Evolutionary conservation across 495 filamentous ascomycete genomes (phyloP).

Genomic region (Penicillium ochrochloron): DNA sequence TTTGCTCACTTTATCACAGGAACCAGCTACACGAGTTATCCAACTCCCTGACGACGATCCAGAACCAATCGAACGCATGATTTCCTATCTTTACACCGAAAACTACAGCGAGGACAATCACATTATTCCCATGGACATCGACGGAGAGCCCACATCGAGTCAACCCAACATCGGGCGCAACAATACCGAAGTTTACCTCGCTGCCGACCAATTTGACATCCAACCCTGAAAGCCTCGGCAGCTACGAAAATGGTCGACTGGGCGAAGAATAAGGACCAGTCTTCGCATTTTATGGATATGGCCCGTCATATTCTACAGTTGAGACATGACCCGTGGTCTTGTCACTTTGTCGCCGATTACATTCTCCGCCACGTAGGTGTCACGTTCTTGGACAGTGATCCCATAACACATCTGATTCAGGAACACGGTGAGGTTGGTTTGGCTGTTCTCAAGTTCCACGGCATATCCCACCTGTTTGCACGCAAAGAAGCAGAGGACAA

Average conservation of each 20-base stretch:
- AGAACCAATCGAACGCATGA: background rate
- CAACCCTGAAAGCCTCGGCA: background rate
- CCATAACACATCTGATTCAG: background rate
- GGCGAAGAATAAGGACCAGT: background rate
- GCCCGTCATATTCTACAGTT: background rate
- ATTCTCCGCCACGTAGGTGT: background rate
- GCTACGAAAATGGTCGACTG: background rate
- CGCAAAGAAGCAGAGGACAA: background rate
- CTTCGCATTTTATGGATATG: background rate
- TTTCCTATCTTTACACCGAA: background rate
- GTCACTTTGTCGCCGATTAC: background rate
- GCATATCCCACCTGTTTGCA: background rate
- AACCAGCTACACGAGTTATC: background rate
- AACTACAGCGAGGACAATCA: background rate
- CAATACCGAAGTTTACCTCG: background rate
- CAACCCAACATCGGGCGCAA: background rate
- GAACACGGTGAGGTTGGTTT: background rate
- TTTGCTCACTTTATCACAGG: background rate
- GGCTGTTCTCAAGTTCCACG: background rate
- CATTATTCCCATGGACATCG: background rate
- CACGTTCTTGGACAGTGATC: no score
- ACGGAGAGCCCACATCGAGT: background rate
- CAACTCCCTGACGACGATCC: background rate
- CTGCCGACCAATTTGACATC: background rate
- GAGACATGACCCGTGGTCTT: background rate